phyloP scores from a whole-genome alignment of 2,329 filamentous ascomycete species.

The Penicillium sp. region DNA sequence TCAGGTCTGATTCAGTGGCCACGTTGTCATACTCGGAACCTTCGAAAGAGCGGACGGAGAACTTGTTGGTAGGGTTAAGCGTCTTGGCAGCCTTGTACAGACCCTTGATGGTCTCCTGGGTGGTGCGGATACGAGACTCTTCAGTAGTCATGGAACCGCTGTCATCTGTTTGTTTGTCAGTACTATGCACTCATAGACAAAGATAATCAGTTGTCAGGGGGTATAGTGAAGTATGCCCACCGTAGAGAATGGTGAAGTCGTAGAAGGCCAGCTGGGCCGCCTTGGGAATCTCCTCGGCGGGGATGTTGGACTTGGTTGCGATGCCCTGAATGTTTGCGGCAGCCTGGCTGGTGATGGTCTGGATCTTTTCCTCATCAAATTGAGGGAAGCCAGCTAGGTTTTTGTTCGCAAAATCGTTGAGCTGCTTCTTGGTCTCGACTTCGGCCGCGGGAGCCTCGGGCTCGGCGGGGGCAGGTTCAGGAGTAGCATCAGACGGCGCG shows the following conservation, averaged over 20 bases:
- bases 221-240: neutral
- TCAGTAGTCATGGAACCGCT: neutral
- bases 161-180: neutral
- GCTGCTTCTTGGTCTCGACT: neutral
- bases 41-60: neutral
- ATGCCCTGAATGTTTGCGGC: neutral
- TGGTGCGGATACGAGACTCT: neutral
- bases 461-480: neutral
- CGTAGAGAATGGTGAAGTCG: neutral
- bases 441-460: neutral
- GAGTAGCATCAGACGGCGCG: neutral
- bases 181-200: too few species aligned
- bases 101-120: neutral
- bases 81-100: neutral
- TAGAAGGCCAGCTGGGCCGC: neutral
- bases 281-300: neutral
- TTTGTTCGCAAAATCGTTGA: neutral
- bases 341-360: neutral
- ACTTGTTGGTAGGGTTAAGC: neutral
- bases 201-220: neutral
- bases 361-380: neutral
- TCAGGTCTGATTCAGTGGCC: neutral
- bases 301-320: neutral
- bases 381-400: neutral
- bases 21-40: neutral